A percentile compares a stretch with the other conserved stretches of the same genome.
Evolutionary conservation across 805 yeast genomes (phyloP).

Genomic region (Helenozyma baotianmanensis): DNA sequence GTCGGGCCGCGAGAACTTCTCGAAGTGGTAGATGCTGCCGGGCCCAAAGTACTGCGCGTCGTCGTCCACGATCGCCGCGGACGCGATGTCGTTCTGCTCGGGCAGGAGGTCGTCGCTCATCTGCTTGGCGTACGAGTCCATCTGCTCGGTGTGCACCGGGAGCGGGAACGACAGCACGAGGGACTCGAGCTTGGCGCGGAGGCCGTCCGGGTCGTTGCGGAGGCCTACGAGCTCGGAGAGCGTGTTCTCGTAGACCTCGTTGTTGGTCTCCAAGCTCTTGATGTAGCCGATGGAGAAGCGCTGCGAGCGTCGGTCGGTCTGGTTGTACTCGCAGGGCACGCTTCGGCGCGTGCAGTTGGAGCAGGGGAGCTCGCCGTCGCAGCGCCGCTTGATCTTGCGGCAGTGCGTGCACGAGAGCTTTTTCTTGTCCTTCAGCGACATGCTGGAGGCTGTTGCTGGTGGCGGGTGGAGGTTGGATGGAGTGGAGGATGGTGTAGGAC

Average conservation of each 20-base stretch:
- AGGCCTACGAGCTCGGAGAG: slow-evolving; percentile 11
- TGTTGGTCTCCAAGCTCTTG: slow-evolving; percentile 15
- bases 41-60: slow-evolving; percentile 14
- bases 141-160: background rate
- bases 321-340: slow-evolving; percentile 12
- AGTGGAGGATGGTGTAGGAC: no score
- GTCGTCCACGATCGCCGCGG: slow-evolving; percentile 6
- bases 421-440: slow-evolving; percentile 1
- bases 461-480: no score
- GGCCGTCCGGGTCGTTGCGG: slow-evolving; percentile 11
- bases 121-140: slow-evolving; percentile 1
- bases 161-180: slow-evolving; percentile 8
- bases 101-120: slow-evolving; percentile 5
- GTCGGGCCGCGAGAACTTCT: slow-evolving; percentile 2
- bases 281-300: slow-evolving; percentile 15
- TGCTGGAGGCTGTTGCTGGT: no score
- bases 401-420: slow-evolving; percentile 15
- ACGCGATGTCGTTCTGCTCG: slow-evolving; percentile 3
- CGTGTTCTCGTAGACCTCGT: slow-evolving; percentile 11
- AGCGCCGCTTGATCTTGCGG: slow-evolving; percentile 16
- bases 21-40: slow-evolving; percentile 13
- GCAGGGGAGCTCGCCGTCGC: slow-evolving; percentile 16
- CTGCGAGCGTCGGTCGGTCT: slow-evolving; percentile 14
- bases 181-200: slow-evolving; percentile 12
- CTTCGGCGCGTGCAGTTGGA: slow-evolving; percentile 11